Evolutionary conservation across 2,329 filamentous ascomycete species (phyloP), one percentile per base, ranked within the genome.

Genomic region (Colletotrichum navitas): DNA sequence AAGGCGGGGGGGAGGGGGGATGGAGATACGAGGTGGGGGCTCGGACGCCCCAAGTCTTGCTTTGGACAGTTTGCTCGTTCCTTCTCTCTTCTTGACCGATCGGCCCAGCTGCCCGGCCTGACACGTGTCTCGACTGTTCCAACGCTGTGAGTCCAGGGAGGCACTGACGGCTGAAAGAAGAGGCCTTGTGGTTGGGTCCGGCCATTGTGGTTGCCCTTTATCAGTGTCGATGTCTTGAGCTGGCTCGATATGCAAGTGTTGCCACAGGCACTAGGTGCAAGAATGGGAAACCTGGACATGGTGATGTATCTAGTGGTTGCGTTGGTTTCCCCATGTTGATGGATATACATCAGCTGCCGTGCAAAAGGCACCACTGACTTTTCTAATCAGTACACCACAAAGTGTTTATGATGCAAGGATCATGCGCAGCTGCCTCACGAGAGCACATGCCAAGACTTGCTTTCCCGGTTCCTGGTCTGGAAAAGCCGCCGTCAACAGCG

Each of bases 21-120:
- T 29, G 36, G 56, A 62, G 14, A 36, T 43, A 24, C 21, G 29
- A 24, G 59, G 59, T 62, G 29, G 59, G 43, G 43, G 29, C n/a
- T 49, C 21, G 26, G 59, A 62, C 26, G 49, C 21, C 21, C 59
- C 43, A n/a, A 43, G 39, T 45, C 59, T 24, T 24, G 29, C 29
- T 26, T 24, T 34, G 41, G 16, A 52, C 45, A 63, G 47, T 34
- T n/a, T n/a, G 21, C n/a, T 26, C n/a, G 18, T 39, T 29, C 47
- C 24, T 51, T 32, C 34, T 43, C 36, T 54, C 47, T 54, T 32
- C 18, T 43, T 18, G 26, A n/a, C 29, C 41, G n/a, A 39, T 18
- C 29, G 60, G 60, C 43, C 32, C 52, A 56, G 51, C 16, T 34
- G 41, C 29, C 26, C n/a, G 41, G 32, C 58, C 34, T 65, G 60